Evolutionary conservation across 306 rosid species (phyloP).

Genomic region (Hylodesmum podocarpum): DNA sequence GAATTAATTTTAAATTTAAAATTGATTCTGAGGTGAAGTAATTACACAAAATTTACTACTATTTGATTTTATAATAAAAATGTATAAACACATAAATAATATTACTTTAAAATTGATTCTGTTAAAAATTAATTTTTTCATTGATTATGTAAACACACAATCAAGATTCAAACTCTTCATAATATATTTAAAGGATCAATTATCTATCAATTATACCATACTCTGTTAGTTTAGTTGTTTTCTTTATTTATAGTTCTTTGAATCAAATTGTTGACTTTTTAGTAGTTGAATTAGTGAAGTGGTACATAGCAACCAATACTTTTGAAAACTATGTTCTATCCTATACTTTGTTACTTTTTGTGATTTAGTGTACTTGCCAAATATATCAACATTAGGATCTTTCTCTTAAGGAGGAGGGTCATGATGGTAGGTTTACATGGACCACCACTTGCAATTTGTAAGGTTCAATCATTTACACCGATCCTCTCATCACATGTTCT

Average conservation of each 20-base stretch:
- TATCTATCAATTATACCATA: no score
- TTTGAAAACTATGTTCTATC: not conserved
- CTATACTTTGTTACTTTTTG: no score
- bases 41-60: no score
- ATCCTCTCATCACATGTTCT: conserved; percentile 34
- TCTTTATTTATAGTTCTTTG: not conserved
- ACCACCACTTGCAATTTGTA: conserved; percentile 56
- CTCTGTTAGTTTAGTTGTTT: not conserved
- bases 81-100: no score
- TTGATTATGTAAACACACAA: no score
- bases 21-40: no score
- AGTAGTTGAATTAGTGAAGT: not conserved
- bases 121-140: no score
- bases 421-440: conserved; percentile 29
- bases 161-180: no score
- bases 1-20: no score
- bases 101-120: no score
- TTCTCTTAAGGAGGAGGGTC: conserved; percentile 4
- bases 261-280: not conserved
- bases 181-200: no score
- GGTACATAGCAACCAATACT: not conserved
- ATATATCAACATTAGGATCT: not conserved
- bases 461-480: conserved; percentile 44
- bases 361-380: not conserved
- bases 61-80: no score